Conservation (phyloP, 2,329 filamentous ascomycete genomes). For the Sclerotinia glacialis region DNA sequence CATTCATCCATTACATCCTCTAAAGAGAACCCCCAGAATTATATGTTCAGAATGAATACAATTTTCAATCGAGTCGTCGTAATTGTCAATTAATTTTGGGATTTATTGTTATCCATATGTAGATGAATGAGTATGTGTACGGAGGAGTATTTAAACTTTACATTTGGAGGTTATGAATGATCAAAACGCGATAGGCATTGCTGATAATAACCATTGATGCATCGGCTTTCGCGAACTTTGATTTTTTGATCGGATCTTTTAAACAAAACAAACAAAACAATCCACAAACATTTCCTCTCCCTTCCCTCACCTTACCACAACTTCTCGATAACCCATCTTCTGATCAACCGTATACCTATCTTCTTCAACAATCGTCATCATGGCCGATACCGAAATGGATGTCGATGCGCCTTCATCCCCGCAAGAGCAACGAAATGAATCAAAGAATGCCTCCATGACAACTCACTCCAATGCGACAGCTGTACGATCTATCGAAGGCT, state of each 20-base stretch:
- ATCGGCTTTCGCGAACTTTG: constrained; percentile 11
- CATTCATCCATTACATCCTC: neutral
- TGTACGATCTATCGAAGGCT: constrained; percentile 83
- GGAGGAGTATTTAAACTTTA: neutral
- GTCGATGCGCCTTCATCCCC: constrained; percentile 39
- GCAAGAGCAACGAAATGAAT: constrained; percentile 51
- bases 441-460: constrained; percentile 63
- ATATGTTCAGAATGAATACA: neutral
- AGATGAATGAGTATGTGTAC: no score
- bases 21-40: no score
- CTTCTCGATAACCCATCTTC: neutral
- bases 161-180: neutral
- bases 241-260: neutral
- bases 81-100: neutral
- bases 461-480: constrained; percentile 73
- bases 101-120: neutral
- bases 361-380: constrained; percentile 30
- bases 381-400: constrained; percentile 49
- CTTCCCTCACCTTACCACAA: neutral
- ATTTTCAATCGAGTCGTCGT: neutral
- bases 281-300: neutral
- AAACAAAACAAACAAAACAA: constrained; percentile 4
- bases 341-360: neutral
- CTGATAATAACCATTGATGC: neutral
- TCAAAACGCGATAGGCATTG: constrained; percentile 6